phyloP scores from a whole-genome alignment of 352 stramenopile genomes.

The Pythium angustatum region DNA sequence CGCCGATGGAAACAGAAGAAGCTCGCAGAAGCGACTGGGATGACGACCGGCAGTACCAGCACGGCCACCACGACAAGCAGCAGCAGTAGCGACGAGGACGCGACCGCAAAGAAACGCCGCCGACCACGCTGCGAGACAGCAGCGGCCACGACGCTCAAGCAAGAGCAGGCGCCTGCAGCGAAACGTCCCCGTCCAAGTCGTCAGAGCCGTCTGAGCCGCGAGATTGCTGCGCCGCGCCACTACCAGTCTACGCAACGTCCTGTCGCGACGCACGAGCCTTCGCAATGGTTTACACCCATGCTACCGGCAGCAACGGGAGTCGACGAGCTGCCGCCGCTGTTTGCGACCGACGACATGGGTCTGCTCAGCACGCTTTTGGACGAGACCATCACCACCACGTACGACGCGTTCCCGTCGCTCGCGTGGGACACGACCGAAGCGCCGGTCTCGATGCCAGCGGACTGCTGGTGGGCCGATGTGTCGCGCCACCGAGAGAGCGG shows the following conservation, averaged over 20 bases:
- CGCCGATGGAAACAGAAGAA: conserved; percentile 16
- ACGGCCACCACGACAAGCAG: too few species aligned
- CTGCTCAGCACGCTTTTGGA: background rate
- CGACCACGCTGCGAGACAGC: background rate
- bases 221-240: background rate
- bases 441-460: background rate
- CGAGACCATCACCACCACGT: too few species aligned
- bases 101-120: background rate
- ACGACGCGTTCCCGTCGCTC: too few species aligned
- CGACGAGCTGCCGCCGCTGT: background rate
- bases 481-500: background rate
- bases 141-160: background rate
- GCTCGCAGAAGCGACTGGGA: background rate
- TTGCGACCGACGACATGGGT: background rate
- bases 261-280: background rate
- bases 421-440: background rate
- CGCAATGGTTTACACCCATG: background rate
- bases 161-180: background rate
- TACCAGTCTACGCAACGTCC: background rate
- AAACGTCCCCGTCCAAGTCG: background rate
- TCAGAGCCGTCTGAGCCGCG: background rate
- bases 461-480: background rate
- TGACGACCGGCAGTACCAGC: too few species aligned
- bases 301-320: background rate
- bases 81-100: background rate